Base-by-base conservation (phyloP, 73 alveolate genomes). In the Paramecium bursaria region DNA sequence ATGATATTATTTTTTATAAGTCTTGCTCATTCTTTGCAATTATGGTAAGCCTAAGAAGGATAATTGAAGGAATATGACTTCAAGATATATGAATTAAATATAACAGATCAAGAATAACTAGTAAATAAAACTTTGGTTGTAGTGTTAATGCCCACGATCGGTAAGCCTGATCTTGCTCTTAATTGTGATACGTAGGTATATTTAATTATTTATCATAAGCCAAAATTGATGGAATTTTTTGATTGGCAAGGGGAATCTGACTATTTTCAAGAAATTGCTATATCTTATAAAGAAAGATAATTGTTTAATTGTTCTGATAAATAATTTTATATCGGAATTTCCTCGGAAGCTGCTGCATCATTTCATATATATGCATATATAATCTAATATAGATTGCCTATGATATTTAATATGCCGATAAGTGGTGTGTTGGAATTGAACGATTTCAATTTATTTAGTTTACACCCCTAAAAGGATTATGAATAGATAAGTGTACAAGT, bases 261-360 rank as follows among this genome's bases (percentile, higher is more conserved):
- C 42, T 39, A 15, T 42, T 39, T 67, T 53, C 27, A 67, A 67
- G 10, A 67, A 67, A 13, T 67, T 0, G 2, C 82, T 15, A 67
- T 67, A 3, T 33, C 82, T 2, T 33, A 19, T 10, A 11, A 67
- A 67, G 82, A 67, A 42, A 67, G 82, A 42, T 0, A 67, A 67
- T 25, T 57, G 14, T 5, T 67, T 11, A 67, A 67, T 67, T 67
- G 82, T 42, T 25, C 82, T 21, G 57, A 67, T 67, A 35, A 67
- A 5, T 21, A 4, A 35, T 67, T 67, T 27, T 67, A 35, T 19
- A 42, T 67, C 44, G 82, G 82, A 30, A 57, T 67, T 31, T 67
- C 82, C 5, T 14, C 57, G 14, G 82, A 67, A 14, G 60, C 21
- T 1, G 53, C 22, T 10, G 33, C 82, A 2, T 53, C 60, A 0